A percentile compares a stretch with the other conserved stretches of the same genome.
Conservation (phyloP, 805 yeast species). For the Candida easanensis region DNA sequence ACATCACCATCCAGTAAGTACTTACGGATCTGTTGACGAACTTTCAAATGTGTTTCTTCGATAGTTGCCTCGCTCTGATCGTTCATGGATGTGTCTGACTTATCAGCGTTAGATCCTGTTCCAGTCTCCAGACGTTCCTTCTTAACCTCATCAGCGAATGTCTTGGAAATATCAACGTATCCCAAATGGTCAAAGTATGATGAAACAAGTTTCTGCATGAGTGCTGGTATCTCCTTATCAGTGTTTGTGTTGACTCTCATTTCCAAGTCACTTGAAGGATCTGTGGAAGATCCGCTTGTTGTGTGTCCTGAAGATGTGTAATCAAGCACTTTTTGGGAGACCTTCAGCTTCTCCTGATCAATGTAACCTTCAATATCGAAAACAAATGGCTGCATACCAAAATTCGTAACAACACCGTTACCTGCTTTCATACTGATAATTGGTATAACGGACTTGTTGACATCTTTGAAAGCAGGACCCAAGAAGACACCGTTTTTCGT, state of each 20-base stretch:
- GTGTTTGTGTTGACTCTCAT: conserved; percentile 10
- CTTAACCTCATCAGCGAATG: conserved; percentile 46
- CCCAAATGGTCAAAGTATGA: conserved; percentile 60
- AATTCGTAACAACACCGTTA: conserved; percentile 33
- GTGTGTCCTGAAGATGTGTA: conserved; percentile 6
- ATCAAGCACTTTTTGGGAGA: conserved; percentile 25
- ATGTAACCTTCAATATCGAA: conserved; percentile 60
- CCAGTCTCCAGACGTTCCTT: conserved; percentile 22
- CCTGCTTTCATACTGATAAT: conserved; percentile 38
- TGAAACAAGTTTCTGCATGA: conserved; percentile 36
- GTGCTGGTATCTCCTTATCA: conserved; percentile 23
- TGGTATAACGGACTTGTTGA: conserved; percentile 45
- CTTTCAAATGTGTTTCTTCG: conserved; percentile 35
- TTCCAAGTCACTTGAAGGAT: conserved; percentile 4
- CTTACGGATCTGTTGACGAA: conserved; percentile 45
- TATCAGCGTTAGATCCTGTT: not conserved
- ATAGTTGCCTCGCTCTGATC: conserved; percentile 13
- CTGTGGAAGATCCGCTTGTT: not conserved
- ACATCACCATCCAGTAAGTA: conserved; percentile 41
- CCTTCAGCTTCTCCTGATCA: conserved; percentile 38
- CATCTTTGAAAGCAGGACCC: conserved; percentile 52
- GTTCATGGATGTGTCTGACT: not conserved
- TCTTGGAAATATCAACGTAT: conserved; percentile 48
- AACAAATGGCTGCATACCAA: conserved; percentile 52
- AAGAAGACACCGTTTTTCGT: conserved; percentile 77